Evolutionary conservation across 352 stramenopile genomes (phyloP).

Genomic region (Phytophthora melonis): DNA sequence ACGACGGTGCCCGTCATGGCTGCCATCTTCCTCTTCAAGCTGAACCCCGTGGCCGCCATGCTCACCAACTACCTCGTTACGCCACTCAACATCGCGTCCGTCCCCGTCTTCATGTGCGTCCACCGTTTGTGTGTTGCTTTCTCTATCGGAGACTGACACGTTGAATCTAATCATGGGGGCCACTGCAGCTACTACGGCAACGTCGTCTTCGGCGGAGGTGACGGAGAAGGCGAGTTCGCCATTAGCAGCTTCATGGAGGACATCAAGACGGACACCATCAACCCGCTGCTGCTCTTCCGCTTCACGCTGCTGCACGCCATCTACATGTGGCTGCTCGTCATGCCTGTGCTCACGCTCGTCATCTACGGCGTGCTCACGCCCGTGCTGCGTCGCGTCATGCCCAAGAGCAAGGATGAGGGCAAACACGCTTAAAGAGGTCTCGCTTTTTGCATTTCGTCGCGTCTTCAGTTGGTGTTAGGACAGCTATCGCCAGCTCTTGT

Average conservation of each 20-base stretch:
- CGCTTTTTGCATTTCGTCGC: conserved; percentile 5
- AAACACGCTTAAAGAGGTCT: conserved; percentile 43
- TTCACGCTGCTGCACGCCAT: conserved; percentile 85
- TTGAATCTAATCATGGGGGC: neutral
- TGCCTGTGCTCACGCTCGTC: conserved; percentile 66
- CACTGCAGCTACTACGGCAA: conserved; percentile 69
- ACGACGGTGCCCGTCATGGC: conserved; percentile 81
- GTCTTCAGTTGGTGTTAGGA: neutral
- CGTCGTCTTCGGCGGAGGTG: conserved; percentile 47
- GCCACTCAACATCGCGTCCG: conserved; percentile 78
- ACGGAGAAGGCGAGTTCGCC: conserved; percentile 69
- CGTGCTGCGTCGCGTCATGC: conserved; percentile 73
- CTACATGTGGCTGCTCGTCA: conserved; percentile 79
- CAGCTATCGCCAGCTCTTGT: neutral
- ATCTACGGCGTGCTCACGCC: conserved; percentile 77
- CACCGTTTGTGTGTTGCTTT: neutral
- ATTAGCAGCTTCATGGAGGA: conserved; percentile 75
- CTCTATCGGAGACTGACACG: neutral
- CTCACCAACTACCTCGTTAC: conserved; percentile 86
- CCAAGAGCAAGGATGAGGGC: conserved; percentile 57
- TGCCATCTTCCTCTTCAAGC: conserved; percentile 80
- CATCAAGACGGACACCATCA: conserved; percentile 77
- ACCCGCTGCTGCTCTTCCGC: conserved; percentile 79
- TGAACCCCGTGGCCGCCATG: conserved; percentile 86
- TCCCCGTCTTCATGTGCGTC: conserved; percentile 84